These are phyloP conservation scores for Lipomyces anomalus DNA, from an alignment of 805 yeast species.

Conservation along the genomic window DNA sequence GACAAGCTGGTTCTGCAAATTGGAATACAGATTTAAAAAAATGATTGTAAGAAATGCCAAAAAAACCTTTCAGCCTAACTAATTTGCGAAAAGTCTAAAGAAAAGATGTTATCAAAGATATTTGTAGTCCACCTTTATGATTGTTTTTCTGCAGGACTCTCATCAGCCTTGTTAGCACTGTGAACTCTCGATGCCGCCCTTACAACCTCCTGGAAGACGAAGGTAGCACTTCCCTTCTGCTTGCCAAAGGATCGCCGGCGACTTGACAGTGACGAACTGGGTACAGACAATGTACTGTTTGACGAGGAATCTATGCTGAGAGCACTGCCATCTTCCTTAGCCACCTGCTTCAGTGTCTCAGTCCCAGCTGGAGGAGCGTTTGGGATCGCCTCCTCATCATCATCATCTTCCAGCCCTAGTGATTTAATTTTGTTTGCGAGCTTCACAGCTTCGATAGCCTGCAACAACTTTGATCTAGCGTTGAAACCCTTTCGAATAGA, in stretches of 20 bases:
- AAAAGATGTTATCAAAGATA: no score
- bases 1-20: no score
- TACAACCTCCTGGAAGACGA: constrained; percentile 60
- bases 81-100: no score
- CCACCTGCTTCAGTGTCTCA: no score
- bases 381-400: constrained; percentile 39
- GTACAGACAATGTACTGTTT: background rate
- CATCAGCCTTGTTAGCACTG: constrained; percentile 34
- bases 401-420: constrained; percentile 47
- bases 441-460: constrained; percentile 78
- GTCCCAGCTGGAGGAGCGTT: no score
- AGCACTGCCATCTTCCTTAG: no score
- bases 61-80: no score
- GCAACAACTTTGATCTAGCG: constrained; percentile 76
- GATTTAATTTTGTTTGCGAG: constrained; percentile 73
- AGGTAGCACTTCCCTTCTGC: constrained; percentile 15
- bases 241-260: constrained; percentile 13
- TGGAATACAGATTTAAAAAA: no score
- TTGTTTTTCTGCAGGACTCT: no score
- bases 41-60: no score
- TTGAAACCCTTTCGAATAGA: constrained; percentile 72
- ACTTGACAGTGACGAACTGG: background rate
- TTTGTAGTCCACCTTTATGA: no score
- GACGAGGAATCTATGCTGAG: background rate
- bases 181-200: constrained; percentile 59